phyloP scores from a whole-genome alignment of 495 filamentous ascomycete genomes.

The Opeltia flavorubescens region DNA sequence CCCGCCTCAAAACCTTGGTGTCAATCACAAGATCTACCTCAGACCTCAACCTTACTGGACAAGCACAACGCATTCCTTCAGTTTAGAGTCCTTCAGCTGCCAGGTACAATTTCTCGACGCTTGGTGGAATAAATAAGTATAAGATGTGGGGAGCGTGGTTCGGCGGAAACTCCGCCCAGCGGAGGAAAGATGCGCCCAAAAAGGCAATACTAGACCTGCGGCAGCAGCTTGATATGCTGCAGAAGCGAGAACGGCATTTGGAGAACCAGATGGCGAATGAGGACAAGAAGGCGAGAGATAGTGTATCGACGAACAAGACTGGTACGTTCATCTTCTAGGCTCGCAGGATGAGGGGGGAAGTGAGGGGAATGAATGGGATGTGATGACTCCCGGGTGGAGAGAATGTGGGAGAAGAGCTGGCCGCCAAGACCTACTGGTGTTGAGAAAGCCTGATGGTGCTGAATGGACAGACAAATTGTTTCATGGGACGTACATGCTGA shows the following conservation, averaged over 20 bases:
- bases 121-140: background rate
- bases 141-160: conserved; percentile 61
- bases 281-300: conserved; percentile 80
- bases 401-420: background rate
- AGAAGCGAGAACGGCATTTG: conserved; percentile 87
- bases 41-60: background rate
- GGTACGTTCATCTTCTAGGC: conserved; percentile 42
- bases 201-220: conserved; percentile 87
- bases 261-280: conserved; percentile 88
- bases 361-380: background rate
- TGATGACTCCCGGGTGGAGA: background rate
- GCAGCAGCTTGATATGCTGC: conserved; percentile 87
- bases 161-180: conserved; percentile 62
- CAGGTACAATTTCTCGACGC: background rate
- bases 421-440: background rate
- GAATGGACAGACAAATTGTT: background rate
- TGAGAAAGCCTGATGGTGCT: background rate
- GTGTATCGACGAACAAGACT: conserved; percentile 78
- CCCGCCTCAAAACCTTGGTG: too few relatives aligned
- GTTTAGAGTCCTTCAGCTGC: background rate
- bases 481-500: background rate
- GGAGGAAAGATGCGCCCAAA: conserved; percentile 87
- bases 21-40: too few relatives aligned
- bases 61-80: too few relatives aligned
- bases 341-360: background rate